Evolutionary conservation across 2,329 filamentous ascomycete genomes (phyloP).

Genomic region (Colletotrichum phormii): DNA sequence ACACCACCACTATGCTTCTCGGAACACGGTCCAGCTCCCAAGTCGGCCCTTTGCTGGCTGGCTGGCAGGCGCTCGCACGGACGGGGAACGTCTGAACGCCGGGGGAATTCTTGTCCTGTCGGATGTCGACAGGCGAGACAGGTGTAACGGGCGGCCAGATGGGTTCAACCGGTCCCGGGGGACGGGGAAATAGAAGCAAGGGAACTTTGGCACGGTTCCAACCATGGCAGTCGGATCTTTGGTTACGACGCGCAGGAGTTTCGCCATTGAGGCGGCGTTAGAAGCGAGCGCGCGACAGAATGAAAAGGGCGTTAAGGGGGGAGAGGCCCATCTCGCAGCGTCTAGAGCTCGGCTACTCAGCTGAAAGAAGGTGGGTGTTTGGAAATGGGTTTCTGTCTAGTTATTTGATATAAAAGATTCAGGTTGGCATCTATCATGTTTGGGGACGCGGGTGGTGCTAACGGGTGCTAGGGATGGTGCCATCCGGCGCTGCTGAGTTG

Average conservation of each 20-base stretch:
- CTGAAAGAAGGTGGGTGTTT: background rate
- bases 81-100: constrained; percentile 25
- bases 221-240: background rate
- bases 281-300: background rate
- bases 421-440: constrained; percentile 28
- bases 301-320: no score
- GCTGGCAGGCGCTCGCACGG: constrained; percentile 10
- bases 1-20: background rate
- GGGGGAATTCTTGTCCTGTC: constrained; percentile 19
- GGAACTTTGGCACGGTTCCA: background rate
- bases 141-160: constrained; percentile 29
- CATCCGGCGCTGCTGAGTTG: constrained; percentile 20
- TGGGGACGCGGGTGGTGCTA: constrained; percentile 2
- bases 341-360: background rate
- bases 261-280: background rate
- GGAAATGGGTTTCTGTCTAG: background rate
- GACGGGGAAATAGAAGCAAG: background rate
- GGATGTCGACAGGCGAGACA: constrained; percentile 12
- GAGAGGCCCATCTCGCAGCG: no score
- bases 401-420: constrained; percentile 24
- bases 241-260: background rate
- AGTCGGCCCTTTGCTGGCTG: constrained; percentile 24
- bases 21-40: background rate
- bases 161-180: constrained; percentile 20
- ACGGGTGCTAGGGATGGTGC: constrained; percentile 1